These are phyloP conservation scores for Hymenoscyphus repandus DNA, from an alignment of 2,329 filamentous ascomycete genomes.

Conservation along the genomic window DNA sequence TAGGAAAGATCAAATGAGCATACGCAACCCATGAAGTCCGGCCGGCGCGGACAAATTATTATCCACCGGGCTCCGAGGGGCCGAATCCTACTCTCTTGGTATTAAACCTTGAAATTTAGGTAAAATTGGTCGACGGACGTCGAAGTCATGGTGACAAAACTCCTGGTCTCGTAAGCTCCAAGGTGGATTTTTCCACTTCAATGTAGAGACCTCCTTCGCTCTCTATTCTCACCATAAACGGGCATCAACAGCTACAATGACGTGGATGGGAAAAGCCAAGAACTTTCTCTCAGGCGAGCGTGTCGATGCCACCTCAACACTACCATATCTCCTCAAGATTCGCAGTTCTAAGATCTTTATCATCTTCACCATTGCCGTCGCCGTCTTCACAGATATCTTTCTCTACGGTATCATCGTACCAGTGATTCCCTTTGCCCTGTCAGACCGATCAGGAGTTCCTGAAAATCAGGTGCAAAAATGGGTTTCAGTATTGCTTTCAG, in stretches of 20 bases:
- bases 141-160: too few species aligned
- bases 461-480: slow-evolving; percentile 56
- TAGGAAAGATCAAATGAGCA: too few species aligned
- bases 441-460: slow-evolving; percentile 46
- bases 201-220: not conserved
- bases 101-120: too few species aligned
- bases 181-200: not conserved
- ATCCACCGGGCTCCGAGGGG: too few species aligned
- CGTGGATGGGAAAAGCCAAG: slow-evolving; percentile 14
- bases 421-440: slow-evolving; percentile 64
- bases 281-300: slow-evolving; percentile 25
- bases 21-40: too few species aligned
- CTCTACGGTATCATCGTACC: slow-evolving; percentile 63
- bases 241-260: not conserved
- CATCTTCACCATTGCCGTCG: slow-evolving; percentile 27
- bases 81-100: too few species aligned
- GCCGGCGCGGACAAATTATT: too few species aligned
- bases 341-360: slow-evolving; percentile 30
- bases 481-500: slow-evolving; percentile 67
- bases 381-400: slow-evolving; percentile 48
- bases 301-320: slow-evolving; percentile 16
- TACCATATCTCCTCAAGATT: slow-evolving; percentile 26
- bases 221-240: not conserved
- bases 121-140: too few species aligned
- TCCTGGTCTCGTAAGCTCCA: not conserved